Evolutionary conservation across 306 rosid species (phyloP).

Genomic region (Quercus ilex): DNA sequence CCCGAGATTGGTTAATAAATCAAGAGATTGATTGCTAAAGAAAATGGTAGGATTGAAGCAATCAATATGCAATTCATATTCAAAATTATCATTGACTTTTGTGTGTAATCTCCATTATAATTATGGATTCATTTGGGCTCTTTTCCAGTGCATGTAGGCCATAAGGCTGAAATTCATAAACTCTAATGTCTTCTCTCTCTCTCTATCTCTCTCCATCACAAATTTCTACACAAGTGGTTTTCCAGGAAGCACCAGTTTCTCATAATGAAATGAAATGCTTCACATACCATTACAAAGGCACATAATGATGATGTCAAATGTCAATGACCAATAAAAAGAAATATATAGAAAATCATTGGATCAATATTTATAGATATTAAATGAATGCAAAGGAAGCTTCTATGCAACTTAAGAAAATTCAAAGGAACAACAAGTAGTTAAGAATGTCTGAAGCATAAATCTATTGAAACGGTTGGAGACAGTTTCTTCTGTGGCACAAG

Average conservation of each 20-base stretch:
- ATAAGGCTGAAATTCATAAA: too few relatives aligned
- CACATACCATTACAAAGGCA: conserved; percentile 1
- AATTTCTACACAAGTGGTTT: neutral
- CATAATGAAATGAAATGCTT: neutral
- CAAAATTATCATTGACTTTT: too few relatives aligned
- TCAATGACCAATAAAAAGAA: neutral
- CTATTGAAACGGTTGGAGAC: neutral
- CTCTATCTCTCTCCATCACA: too few relatives aligned
- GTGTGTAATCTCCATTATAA: too few relatives aligned
- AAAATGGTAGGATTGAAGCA: too few relatives aligned
- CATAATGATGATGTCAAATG: neutral
- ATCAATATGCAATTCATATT: too few relatives aligned
- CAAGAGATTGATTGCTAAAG: too few relatives aligned
- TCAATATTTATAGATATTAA: neutral
- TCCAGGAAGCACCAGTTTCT: conserved; percentile 1
- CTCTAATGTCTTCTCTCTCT: too few relatives aligned
- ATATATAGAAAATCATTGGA: neutral
- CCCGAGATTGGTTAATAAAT: too few relatives aligned
- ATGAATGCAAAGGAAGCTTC: neutral
- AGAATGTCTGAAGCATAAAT: neutral
- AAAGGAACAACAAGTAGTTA: neutral
- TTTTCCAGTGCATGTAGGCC: too few relatives aligned
- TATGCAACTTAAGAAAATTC: neutral
- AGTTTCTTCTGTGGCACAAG: neutral
- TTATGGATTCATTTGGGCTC: too few relatives aligned